Evolutionary conservation across 176 grass and related monocot genomes (phyloP), one percentile per base, ranked within the genome.

Genomic region (Tillandsia leiboldiana): DNA sequence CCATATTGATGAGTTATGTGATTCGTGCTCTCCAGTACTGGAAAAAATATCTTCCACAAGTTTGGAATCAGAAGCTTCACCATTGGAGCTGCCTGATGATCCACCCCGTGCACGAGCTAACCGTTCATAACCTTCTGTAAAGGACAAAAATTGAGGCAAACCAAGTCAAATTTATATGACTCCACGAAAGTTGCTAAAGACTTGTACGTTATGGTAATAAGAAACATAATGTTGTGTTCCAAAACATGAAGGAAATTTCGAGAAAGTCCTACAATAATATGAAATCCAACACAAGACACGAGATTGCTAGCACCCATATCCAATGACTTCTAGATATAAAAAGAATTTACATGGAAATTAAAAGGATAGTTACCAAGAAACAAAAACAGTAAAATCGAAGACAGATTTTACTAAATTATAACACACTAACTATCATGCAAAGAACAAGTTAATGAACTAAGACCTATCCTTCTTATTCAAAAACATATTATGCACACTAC

Each of bases 101-200:
- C 89, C 82, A 70, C 77, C 79, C 63, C 80, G 75, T 86, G 82
- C 86, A 83, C 75, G 68, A 10, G 72, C 84, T 70, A 99, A 78
- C 14, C 74, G 81, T 71, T 99, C 89, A 80, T 93, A 99, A 67
- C 93, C 93, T 69, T 87, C 93, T 97, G 84, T 61, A 81, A 62
- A 74, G 51, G 59, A 77, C 28, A 52, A 49, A 23, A 62, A 26
- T 7, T 12, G 67, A 33, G 67, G 9, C 58, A 4, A 70, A 49
- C 17, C 24, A 12, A n/a, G 22, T 18, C 17, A 23, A 61, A 6
- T 18, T 20, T 61, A 4, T 23, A 61, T 61, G n/a, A 61, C 2
- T 61, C 56, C 56, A 61, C n/a, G 8, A 61, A 61, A 15, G 10
- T 15, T 18, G 15, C 8, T 61, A 20, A 61, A 61, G 15, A 18